These are phyloP conservation scores for Plenodomus biglobosus DNA, from an alignment of 2,329 filamentous ascomycete genomes.

Conservation along the genomic window DNA sequence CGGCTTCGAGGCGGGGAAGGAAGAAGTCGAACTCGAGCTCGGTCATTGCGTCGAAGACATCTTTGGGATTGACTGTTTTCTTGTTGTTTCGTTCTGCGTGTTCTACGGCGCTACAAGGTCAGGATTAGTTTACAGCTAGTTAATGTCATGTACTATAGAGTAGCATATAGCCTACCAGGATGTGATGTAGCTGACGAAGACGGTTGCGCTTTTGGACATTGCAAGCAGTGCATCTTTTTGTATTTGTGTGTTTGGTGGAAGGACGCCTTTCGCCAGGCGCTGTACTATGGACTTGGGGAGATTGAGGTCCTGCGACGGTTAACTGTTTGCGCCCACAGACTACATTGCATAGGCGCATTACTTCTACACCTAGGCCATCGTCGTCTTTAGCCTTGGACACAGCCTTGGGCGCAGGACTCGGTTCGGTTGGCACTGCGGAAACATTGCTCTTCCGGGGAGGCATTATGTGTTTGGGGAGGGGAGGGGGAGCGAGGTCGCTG, in stretches of 20 bases:
- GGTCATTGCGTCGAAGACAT: conserved; percentile 76
- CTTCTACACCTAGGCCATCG: conserved; percentile 50
- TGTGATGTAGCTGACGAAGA: conserved; percentile 80
- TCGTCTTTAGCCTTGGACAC: conserved; percentile 35
- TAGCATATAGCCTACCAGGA: conserved; percentile 59
- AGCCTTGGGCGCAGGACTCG: conserved; percentile 30
- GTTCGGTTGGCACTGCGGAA: conserved; percentile 44
- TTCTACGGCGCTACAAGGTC: conserved; percentile 67
- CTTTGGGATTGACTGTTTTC: conserved; percentile 75
- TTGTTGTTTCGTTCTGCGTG: conserved; percentile 66
- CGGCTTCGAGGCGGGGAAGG: conserved; percentile 69
- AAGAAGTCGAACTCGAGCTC: conserved; percentile 75
- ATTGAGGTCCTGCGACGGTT: conserved; percentile 59
- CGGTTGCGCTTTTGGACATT: conserved; percentile 77
- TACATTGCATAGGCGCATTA: conserved; percentile 21
- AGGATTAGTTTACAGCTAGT: not conserved
- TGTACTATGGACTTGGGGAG: conserved; percentile 81
- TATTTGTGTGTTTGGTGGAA: conserved; percentile 79
- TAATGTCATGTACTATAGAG: not conserved
- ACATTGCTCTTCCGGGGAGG: conserved; percentile 53
- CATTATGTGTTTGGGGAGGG: conserved; percentile 36
- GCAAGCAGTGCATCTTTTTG: conserved; percentile 80
- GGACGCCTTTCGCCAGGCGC: conserved; percentile 74
- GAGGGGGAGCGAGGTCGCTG: not conserved
- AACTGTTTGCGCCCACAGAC: not conserved